Evolutionary conservation across 371 early-diverging fungal species (phyloP).

Genomic region (Mortierella sp.): DNA sequence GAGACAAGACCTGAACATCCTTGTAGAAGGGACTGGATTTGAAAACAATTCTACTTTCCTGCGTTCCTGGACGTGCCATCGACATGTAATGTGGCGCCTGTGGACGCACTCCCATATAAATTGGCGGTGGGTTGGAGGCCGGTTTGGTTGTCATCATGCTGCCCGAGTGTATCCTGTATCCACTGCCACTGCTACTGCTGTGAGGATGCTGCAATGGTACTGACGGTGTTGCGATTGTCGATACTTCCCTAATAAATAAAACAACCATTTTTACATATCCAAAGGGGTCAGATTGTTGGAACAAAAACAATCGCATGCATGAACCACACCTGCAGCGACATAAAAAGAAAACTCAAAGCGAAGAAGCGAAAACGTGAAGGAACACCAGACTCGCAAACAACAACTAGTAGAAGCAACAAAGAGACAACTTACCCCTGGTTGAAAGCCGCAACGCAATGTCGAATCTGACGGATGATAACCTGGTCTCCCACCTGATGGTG

Average conservation of each 20-base stretch:
- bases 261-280: background rate
- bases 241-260: conserved; percentile 20
- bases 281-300: background rate
- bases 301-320: background rate
- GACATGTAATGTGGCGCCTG: conserved; percentile 12
- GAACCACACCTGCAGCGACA: background rate
- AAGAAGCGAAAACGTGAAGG: background rate
- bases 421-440: conserved; percentile 33
- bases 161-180: conserved; percentile 22
- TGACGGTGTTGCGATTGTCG: conserved; percentile 40
- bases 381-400: too few relatives aligned
- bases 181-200: conserved; percentile 18
- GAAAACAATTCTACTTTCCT: conserved; percentile 26
- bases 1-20: conserved; percentile 39
- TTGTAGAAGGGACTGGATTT: conserved; percentile 60
- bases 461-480: conserved; percentile 48
- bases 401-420: background rate
- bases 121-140: background rate
- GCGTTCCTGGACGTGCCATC: conserved; percentile 16
- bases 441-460: conserved; percentile 39
- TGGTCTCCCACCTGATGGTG: conserved; percentile 50
- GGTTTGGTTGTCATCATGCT: conserved; percentile 27
- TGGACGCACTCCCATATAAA: background rate
- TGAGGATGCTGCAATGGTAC: conserved; percentile 25
- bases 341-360: background rate